Conservation (phyloP, 1,284 basidiomycete species). For the Hemileccinum hortonii region DNA sequence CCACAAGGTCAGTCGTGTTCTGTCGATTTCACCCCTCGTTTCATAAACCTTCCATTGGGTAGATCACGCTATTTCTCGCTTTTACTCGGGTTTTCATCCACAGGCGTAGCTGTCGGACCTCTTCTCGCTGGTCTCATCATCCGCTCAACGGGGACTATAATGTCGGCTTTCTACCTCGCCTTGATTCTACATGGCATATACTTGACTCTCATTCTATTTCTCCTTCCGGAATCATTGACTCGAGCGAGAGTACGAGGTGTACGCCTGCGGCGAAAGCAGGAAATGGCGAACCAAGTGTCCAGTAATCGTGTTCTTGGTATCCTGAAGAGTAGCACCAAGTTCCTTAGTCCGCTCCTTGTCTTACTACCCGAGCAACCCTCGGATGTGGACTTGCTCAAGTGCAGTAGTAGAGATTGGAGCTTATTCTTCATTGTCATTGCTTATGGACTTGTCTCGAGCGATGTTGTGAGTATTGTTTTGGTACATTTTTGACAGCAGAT, state of each 20-base stretch:
- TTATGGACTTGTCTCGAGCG: constrained; percentile 52
- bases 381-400: constrained; percentile 39
- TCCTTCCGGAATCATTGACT: constrained; percentile 78
- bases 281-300: constrained; percentile 4
- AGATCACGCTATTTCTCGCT: constrained; percentile 67
- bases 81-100: constrained; percentile 58
- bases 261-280: constrained; percentile 13
- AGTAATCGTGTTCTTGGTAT: neutral
- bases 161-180: constrained; percentile 75
- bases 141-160: constrained; percentile 49
- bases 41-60: neutral
- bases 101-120: constrained; percentile 74
- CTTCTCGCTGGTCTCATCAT: constrained; percentile 68
- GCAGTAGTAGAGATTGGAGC: constrained; percentile 62
- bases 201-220: constrained; percentile 49
- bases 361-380: constrained; percentile 51
- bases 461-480: constrained; percentile 49
- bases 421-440: constrained; percentile 57
- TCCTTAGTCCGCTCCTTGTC: constrained; percentile 64
- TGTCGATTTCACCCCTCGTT: neutral
- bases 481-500: neutral
- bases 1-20: constrained; percentile 23
- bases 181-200: constrained; percentile 48
- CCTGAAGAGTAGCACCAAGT: constrained; percentile 47
- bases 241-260: constrained; percentile 24